phyloP scores from a whole-genome alignment of 208 protist genomes.

The Tritrichomonas foetus region DNA sequence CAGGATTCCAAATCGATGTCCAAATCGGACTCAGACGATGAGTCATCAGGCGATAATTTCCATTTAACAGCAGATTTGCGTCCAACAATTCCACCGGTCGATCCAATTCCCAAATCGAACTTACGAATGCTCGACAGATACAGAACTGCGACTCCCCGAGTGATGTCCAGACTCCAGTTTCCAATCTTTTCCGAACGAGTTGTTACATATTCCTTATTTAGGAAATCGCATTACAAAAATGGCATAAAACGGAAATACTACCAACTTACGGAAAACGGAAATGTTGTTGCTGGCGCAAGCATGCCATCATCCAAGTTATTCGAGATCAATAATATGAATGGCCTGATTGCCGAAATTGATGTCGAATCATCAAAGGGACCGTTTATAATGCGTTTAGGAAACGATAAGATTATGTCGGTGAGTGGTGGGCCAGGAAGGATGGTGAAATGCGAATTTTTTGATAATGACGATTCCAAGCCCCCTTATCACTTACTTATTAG shows the following conservation, averaged over 20 bases:
- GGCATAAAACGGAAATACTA: not conserved
- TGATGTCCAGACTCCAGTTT: too few species aligned
- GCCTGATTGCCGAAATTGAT: not conserved
- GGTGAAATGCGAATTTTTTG: not conserved
- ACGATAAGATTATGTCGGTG: not conserved
- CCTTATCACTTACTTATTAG: too few species aligned
- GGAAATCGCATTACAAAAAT: not conserved
- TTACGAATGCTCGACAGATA: too few species aligned
- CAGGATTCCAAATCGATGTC: too few species aligned
- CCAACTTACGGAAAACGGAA: not conserved
- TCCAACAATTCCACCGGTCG: too few species aligned
- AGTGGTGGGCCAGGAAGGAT: not conserved
- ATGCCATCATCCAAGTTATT: not conserved
- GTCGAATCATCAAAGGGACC: not conserved
- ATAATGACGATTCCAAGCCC: too few species aligned
- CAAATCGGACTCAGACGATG: too few species aligned
- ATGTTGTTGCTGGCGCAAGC: not conserved
- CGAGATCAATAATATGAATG: not conserved
- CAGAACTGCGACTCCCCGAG: not conserved
- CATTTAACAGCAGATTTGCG: too few species aligned
- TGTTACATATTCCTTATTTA: not conserved
- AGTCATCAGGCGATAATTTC: too few species aligned
- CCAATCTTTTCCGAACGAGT: too few species aligned
- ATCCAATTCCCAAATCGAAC: too few species aligned
- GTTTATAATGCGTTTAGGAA: too few species aligned